These are phyloP conservation scores for Ceratocystis smalleyi DNA, from an alignment of 2,329 filamentous ascomycete species.

Conservation along the genomic window DNA sequence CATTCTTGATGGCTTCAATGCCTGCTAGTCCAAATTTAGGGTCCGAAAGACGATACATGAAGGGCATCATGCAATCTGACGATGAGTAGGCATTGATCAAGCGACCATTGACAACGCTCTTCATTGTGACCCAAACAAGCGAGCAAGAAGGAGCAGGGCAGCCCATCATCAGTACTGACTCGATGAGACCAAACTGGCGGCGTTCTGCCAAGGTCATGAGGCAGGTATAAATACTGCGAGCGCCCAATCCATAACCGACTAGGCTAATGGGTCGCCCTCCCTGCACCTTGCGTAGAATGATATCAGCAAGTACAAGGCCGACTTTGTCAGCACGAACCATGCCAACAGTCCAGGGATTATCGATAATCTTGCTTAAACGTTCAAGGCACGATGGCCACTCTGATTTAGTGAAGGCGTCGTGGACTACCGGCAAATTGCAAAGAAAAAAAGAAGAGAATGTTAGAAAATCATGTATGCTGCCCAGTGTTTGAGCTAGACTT, in stretches of 20 bases:
- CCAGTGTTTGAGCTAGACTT: neutral
- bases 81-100: slow-evolving; percentile 84
- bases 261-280: slow-evolving; percentile 69
- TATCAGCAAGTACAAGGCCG: slow-evolving; percentile 59
- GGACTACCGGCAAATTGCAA: slow-evolving; percentile 28
- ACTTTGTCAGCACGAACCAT: slow-evolving; percentile 62
- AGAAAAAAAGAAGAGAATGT: slow-evolving; percentile 26
- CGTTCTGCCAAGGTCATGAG: slow-evolving; percentile 65
- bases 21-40: slow-evolving; percentile 75
- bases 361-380: slow-evolving; percentile 57
- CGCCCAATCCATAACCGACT: slow-evolving; percentile 68
- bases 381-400: slow-evolving; percentile 48
- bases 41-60: slow-evolving; percentile 70
- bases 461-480: slow-evolving; percentile 21
- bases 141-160: slow-evolving; percentile 59
- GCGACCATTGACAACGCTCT: slow-evolving; percentile 63
- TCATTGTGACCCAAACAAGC: slow-evolving; percentile 60
- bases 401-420: slow-evolving; percentile 19
- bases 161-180: slow-evolving; percentile 74
- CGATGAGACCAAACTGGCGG: slow-evolving; percentile 69
- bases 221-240: slow-evolving; percentile 71
- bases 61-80: slow-evolving; percentile 75
- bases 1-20: slow-evolving; percentile 55
- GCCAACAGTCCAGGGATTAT: slow-evolving; percentile 66
- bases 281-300: slow-evolving; percentile 65